Conservation (phyloP, 139 green algal genomes). For the Dunaliella sp. region DNA sequence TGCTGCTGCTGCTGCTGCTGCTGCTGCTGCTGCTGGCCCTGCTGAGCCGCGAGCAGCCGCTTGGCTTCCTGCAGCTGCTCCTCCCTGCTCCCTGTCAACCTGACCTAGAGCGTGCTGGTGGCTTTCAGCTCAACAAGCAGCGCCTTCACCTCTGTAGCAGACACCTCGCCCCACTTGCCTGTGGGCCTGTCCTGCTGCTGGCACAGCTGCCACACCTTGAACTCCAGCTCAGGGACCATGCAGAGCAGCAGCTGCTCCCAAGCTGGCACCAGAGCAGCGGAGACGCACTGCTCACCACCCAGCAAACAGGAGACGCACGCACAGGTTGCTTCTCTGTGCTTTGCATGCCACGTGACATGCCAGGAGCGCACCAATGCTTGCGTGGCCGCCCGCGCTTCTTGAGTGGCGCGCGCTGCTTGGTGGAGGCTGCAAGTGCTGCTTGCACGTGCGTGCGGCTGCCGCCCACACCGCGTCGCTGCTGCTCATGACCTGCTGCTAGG, state of each 20-base stretch:
- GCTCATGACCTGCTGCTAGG: no score
- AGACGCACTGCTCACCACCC: neutral
- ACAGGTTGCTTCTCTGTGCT: neutral
- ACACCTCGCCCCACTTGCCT: neutral
- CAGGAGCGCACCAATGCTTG: neutral
- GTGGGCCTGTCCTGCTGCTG: neutral
- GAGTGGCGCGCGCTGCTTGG: no score
- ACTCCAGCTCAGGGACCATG: neutral
- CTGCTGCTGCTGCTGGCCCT: neutral
- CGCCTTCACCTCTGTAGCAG: neutral
- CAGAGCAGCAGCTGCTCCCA: neutral
- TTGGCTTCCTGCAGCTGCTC: neutral
- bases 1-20: neutral
- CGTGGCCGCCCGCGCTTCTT: neutral
- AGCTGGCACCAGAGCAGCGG: neutral
- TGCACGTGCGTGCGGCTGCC: no score
- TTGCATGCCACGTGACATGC: neutral
- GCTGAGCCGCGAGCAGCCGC: neutral
- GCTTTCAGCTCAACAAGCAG: neutral
- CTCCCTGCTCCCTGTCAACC: neutral
- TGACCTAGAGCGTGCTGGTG: neutral
- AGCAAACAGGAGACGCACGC: neutral
- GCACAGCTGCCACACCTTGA: neutral
- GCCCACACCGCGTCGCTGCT: no score
- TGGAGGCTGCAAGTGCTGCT: no score